Percentiles rank a stretch among this genome's conserved stretches.
phyloP scores from a whole-genome alignment of 352 stramenopile species.

The Phytophthora constricta region DNA sequence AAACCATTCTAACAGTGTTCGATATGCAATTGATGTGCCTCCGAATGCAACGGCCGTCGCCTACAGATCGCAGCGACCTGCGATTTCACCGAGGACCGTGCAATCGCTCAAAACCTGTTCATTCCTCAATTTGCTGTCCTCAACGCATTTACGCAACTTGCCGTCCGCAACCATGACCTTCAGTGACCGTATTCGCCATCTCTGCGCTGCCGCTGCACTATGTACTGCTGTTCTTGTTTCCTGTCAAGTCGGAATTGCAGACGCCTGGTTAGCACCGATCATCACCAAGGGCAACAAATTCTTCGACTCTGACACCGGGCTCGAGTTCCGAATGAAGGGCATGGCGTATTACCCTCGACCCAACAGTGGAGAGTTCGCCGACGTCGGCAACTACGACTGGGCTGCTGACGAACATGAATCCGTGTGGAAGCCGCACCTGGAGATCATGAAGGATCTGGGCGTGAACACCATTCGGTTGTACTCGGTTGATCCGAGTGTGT shows the following conservation, averaged over 20 bases:
- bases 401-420: slow-evolving; percentile 61
- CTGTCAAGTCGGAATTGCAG: background rate
- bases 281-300: slow-evolving; percentile 86
- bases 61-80: slow-evolving; percentile 15
- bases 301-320: slow-evolving; percentile 71
- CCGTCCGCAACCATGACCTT: slow-evolving; percentile 21
- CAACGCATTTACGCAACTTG: slow-evolving; percentile 7
- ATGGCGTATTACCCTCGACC: slow-evolving; percentile 81
- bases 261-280: slow-evolving; percentile 61
- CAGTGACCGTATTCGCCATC: slow-evolving; percentile 15
- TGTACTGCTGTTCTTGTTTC: slow-evolving; percentile 7
- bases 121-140: slow-evolving; percentile 21
- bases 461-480: slow-evolving; percentile 81
- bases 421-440: slow-evolving; percentile 63
- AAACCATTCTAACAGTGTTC: background rate
- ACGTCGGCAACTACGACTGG: slow-evolving; percentile 75
- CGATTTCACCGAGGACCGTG: too few species aligned
- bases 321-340: slow-evolving; percentile 78
- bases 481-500: slow-evolving; percentile 62
- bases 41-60: slow-evolving; percentile 11
- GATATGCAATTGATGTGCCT: background rate
- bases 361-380: slow-evolving; percentile 59
- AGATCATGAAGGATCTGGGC: slow-evolving; percentile 60
- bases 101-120: too few species aligned
- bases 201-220: slow-evolving; percentile 23